Conservation (phyloP, 305 asterid species). For the Fraxinus ornus region DNA sequence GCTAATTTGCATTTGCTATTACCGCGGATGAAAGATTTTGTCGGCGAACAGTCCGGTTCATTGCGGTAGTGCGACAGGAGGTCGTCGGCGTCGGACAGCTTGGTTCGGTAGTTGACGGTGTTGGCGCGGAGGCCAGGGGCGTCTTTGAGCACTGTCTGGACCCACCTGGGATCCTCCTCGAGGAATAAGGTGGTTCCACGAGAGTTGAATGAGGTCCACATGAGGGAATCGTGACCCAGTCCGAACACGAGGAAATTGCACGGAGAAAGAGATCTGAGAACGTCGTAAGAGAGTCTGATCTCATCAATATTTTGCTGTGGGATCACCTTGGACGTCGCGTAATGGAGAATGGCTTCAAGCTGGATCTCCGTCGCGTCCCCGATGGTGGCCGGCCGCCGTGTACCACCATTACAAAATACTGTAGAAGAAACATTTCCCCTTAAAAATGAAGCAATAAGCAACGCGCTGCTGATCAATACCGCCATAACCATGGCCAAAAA, state of each 20-base stretch:
- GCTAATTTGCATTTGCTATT: constrained; percentile 66
- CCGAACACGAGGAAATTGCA: constrained; percentile 76
- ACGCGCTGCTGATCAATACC: constrained; percentile 46
- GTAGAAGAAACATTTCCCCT: constrained; percentile 18
- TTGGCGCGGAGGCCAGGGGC: constrained; percentile 60
- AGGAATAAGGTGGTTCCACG: constrained; percentile 67
- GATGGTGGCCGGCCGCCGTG: background rate
- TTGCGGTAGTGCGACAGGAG: constrained; percentile 34
- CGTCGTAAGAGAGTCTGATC: constrained; percentile 45
- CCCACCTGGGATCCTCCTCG: constrained; percentile 80
- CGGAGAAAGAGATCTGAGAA: constrained; percentile 36
- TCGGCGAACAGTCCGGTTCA: constrained; percentile 55
- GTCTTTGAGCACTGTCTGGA: constrained; percentile 46
- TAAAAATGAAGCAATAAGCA: constrained; percentile 27
- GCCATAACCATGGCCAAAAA: constrained; percentile 27
- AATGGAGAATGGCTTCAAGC: constrained; percentile 58
- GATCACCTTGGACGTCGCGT: constrained; percentile 59
- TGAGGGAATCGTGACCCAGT: constrained; percentile 69
- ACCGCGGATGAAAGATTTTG: constrained; percentile 47
- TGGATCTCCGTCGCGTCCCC: constrained; percentile 28
- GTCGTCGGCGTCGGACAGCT: constrained; percentile 51
- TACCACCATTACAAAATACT: constrained; percentile 36
- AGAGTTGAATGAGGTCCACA: constrained; percentile 74
- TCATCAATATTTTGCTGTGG: constrained; percentile 66
- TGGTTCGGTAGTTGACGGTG: constrained; percentile 62